Evolutionary conservation across 2,329 filamentous ascomycete genomes (phyloP).

Genomic region (Botrytis cinerea): DNA sequence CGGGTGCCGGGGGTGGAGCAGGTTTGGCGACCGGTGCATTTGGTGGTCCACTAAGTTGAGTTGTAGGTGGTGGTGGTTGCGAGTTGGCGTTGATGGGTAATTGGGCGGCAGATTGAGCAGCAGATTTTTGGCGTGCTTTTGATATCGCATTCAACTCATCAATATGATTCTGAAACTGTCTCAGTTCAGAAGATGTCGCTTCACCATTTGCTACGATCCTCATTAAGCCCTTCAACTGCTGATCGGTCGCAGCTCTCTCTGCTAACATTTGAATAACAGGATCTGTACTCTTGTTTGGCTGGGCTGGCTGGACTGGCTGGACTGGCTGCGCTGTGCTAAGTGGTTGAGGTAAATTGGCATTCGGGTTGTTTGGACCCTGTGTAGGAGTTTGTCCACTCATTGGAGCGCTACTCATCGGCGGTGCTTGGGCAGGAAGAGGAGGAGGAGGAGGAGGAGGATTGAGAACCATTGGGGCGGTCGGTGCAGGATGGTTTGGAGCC

Average conservation of each 20-base stretch:
- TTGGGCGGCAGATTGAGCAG: slow-evolving; percentile 52
- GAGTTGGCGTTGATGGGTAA: slow-evolving; percentile 31
- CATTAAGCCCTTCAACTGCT: slow-evolving; percentile 74
- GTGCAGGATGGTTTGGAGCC: slow-evolving; percentile 28
- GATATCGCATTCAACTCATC: slow-evolving; percentile 71
- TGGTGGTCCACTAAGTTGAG: slow-evolving; percentile 27
- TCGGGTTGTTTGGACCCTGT: slow-evolving; percentile 6
- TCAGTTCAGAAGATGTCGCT: slow-evolving; percentile 69
- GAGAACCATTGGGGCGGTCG: neutral
- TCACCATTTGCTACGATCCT: slow-evolving; percentile 77
- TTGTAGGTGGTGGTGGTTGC: slow-evolving; percentile 29
- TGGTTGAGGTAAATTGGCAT: slow-evolving; percentile 18
- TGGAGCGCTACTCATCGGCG: neutral
- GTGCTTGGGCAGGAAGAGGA: neutral
- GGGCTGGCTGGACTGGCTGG: slow-evolving; percentile 28
- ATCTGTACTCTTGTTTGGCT: slow-evolving; percentile 53
- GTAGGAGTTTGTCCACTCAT: slow-evolving; percentile 1
- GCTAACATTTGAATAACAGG: slow-evolving; percentile 81
- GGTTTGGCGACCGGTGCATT: slow-evolving; percentile 26
- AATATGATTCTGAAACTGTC: slow-evolving; percentile 77
- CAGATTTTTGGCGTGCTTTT: slow-evolving; percentile 57
- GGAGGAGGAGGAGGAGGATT: neutral
- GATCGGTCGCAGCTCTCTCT: slow-evolving; percentile 70
- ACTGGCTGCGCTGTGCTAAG: slow-evolving; percentile 21
- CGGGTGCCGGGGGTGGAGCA: slow-evolving; percentile 32